phyloP scores from a whole-genome alignment of 2,329 filamentous ascomycete genomes.

The Diaporthe vexans region DNA sequence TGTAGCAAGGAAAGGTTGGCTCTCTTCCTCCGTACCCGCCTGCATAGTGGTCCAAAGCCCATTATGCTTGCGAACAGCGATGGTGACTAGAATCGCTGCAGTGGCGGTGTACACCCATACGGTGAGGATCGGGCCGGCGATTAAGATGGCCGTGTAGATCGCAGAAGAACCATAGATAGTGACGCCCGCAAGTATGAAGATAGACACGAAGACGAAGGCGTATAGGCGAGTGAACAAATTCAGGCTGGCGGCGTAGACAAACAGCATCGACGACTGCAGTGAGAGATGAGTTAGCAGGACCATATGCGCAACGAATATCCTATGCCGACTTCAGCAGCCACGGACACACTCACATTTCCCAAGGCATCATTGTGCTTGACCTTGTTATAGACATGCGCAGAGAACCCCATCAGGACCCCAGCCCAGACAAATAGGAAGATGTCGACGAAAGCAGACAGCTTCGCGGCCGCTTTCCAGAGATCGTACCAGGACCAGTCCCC shows the following conservation, averaged over 20 bases:
- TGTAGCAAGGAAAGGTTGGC: not conserved
- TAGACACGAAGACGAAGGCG: not conserved
- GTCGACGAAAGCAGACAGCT: not conserved
- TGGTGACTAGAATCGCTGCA: not conserved
- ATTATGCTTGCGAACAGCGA: not conserved
- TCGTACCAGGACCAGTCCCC: not conserved
- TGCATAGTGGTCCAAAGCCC: constrained; percentile 4
- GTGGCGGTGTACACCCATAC: not conserved
- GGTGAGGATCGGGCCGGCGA: constrained; percentile 2
- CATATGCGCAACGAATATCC: not conserved
- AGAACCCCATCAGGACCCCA: not conserved
- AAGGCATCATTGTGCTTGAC: not conserved
- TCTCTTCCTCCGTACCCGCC: constrained; percentile 12
- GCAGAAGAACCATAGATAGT: not conserved
- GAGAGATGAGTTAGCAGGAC: constrained; percentile 1
- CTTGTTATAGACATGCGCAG: not conserved
- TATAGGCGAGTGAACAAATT: not conserved
- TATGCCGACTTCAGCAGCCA: not conserved
- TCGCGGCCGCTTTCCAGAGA: not conserved
- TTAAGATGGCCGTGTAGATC: not conserved
- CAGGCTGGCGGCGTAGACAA: constrained; percentile 3
- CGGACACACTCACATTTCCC: not conserved
- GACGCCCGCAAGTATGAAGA: not conserved
- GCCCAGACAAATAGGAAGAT: constrained; percentile 17
- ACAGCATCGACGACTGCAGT: constrained; percentile 3